phyloP scores from a whole-genome alignment of 306 rosid genomes.

The Nissolia schottii region DNA sequence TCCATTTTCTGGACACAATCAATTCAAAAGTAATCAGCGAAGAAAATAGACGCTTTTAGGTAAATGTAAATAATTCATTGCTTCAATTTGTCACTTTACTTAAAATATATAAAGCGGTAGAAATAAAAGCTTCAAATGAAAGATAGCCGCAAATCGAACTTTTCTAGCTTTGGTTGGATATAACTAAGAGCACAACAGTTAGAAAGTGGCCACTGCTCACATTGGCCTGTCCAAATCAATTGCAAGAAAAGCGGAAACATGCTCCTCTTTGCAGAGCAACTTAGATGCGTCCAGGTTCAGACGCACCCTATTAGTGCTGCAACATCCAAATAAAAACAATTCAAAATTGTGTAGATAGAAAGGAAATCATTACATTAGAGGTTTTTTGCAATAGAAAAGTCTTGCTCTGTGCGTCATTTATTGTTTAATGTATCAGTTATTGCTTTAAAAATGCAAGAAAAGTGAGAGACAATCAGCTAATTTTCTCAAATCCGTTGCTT shows the following conservation, averaged over 20 bases:
- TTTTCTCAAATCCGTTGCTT: no score
- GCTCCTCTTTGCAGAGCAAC: constrained; percentile 23
- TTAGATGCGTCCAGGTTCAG: constrained; percentile 10
- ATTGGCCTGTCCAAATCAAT: constrained; percentile 20
- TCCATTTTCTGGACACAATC: not conserved
- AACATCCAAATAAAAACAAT: not conserved
- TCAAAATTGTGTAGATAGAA: not conserved
- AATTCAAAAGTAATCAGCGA: constrained; percentile 1
- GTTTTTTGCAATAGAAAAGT: no score
- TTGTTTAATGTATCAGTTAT: no score
- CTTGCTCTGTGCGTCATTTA: no score
- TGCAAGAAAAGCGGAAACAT: constrained; percentile 29
- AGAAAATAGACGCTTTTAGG: not conserved
- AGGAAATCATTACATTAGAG: not conserved
- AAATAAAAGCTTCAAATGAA: not conserved
- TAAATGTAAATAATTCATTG: constrained; percentile 20
- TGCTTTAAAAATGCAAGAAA: no score
- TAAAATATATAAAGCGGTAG: constrained; percentile 7
- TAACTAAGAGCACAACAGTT: constrained; percentile 25
- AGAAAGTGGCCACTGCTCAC: constrained; percentile 10
- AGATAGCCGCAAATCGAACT: constrained; percentile 31
- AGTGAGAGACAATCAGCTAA: no score
- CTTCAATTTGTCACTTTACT: constrained; percentile 22
- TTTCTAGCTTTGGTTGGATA: constrained; percentile 27
- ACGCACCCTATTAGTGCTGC: constrained; percentile 42